Conservation (phyloP, 2,329 filamentous ascomycete genomes). For the Neonectria hederae region DNA sequence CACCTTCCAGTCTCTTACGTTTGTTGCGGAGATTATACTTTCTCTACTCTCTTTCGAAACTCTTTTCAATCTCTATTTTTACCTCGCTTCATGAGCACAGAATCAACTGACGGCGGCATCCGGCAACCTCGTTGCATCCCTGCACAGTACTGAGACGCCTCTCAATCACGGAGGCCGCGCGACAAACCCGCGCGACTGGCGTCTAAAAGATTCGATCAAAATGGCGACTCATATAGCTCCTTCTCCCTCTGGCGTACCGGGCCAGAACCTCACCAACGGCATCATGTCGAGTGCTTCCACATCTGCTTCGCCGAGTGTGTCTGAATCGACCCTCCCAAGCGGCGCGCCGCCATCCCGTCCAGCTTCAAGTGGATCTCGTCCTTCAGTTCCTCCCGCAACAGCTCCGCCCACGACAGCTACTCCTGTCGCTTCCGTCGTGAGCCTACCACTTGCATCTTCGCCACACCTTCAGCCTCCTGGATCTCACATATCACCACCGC, state of each 20-base stretch:
- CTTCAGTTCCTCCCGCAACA: constrained; percentile 2
- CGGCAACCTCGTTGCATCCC: constrained; percentile 20
- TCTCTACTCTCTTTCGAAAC: not conserved
- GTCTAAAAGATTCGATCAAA: constrained; percentile 4
- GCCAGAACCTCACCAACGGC: constrained; percentile 21
- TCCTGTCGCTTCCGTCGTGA: not conserved
- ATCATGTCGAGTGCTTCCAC: constrained; percentile 2
- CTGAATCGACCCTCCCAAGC: constrained; percentile 17
- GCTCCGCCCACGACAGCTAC: not conserved
- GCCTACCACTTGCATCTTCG: constrained; percentile 8
- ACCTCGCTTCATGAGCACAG: constrained; percentile 2
- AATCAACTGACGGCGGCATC: not conserved
- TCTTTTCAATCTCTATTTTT: not conserved
- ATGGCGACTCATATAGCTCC: constrained; percentile 26
- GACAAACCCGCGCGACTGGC: constrained; percentile 13
- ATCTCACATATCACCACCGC: constrained; percentile 22
- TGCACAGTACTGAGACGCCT: constrained; percentile 1
- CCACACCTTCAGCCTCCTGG: constrained; percentile 10
- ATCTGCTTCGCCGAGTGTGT: constrained; percentile 17
- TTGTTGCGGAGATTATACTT: not conserved
- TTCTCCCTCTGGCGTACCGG: constrained; percentile 3
- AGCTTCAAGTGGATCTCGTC: constrained; percentile 20
- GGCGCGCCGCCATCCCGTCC: constrained; percentile 20
- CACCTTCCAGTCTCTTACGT: not conserved
- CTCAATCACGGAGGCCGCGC: constrained; percentile 10